Evolutionary conservation across 2,329 filamentous ascomycete genomes (phyloP).

Genomic region (Colletotrichum magnum): DNA sequence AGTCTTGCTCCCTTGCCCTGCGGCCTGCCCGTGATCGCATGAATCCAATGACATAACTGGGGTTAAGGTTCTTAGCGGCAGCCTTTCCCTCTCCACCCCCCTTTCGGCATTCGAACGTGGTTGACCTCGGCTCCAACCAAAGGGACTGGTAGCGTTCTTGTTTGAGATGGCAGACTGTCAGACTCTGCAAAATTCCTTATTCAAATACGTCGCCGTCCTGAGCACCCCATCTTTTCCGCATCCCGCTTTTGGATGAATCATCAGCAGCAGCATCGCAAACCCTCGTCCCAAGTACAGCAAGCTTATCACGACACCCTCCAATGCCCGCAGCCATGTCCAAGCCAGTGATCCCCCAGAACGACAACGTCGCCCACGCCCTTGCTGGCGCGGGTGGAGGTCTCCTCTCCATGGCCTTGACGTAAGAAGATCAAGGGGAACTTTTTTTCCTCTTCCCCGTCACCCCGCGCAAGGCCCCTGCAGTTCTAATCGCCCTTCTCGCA

Average conservation of each 20-base stretch:
- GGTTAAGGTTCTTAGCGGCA: conserved; percentile 40
- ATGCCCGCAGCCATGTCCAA: conserved; percentile 59
- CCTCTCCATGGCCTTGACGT: conserved; percentile 96
- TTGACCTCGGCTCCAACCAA: conserved; percentile 40
- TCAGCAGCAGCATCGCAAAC: background rate
- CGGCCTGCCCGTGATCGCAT: conserved; percentile 19
- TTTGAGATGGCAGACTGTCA: conserved; percentile 34
- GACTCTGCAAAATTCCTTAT: background rate
- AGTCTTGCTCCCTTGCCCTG: conserved; percentile 25
- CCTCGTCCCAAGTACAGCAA: conserved; percentile 28
- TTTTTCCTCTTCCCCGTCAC: no score
- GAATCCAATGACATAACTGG: conserved; percentile 39
- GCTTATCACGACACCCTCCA: conserved; percentile 20
- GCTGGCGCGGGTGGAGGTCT: conserved; percentile 94
- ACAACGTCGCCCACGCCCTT: conserved; percentile 96
- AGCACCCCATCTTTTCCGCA: background rate
- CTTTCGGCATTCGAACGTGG: conserved; percentile 40
- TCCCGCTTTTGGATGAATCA: conserved; percentile 31
- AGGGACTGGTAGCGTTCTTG: conserved; percentile 14
- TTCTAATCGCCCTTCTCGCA: conserved; percentile 52
- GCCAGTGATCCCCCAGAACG: conserved; percentile 83
- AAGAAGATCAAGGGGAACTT: conserved; percentile 47
- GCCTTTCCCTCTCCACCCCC: conserved; percentile 13
- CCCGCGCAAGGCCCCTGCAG: background rate
- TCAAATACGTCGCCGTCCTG: background rate